These are phyloP conservation scores for Ascochyta pisi DNA, from an alignment of 2,329 filamentous ascomycete genomes.

Conservation along the genomic window DNA sequence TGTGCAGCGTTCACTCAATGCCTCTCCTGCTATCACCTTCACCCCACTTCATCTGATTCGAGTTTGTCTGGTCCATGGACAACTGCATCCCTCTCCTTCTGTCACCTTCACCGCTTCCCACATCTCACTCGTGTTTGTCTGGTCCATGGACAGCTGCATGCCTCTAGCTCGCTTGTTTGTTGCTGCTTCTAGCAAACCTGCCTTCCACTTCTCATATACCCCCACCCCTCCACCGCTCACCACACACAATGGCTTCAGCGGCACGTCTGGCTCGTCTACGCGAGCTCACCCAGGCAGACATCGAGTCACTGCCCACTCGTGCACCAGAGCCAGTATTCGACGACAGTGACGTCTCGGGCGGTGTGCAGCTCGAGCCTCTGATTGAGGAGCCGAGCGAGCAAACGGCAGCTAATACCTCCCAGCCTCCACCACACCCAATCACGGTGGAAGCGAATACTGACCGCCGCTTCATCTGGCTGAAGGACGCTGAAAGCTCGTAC, in stretches of 20 bases:
- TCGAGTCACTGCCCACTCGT: slow-evolving; percentile 37
- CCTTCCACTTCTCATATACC: neutral
- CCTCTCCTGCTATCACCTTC: too few relatives aligned
- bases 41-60: too few relatives aligned
- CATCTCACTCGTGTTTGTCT: too few relatives aligned
- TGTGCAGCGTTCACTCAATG: too few relatives aligned
- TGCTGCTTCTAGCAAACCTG: neutral
- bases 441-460: slow-evolving; percentile 20
- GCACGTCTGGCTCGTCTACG: slow-evolving; percentile 35
- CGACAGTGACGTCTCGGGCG: slow-evolving; percentile 29
- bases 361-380: slow-evolving; percentile 25
- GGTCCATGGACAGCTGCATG: too few relatives aligned
- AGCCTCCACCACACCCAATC: neutral
- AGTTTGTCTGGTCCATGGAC: too few relatives aligned
- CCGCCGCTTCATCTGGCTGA: slow-evolving; percentile 29
- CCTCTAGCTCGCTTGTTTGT: neutral
- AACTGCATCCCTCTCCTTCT: too few relatives aligned
- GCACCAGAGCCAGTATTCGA: slow-evolving; percentile 7
- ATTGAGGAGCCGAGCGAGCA: slow-evolving; percentile 21
- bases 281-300: slow-evolving; percentile 27
- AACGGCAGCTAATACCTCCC: neutral
- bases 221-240: neutral
- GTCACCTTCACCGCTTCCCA: too few relatives aligned
- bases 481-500: slow-evolving; percentile 32
- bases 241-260: slow-evolving; percentile 27